Conservation (phyloP, 2,329 filamentous ascomycete species). For the Knoxdaviesia capensis region DNA sequence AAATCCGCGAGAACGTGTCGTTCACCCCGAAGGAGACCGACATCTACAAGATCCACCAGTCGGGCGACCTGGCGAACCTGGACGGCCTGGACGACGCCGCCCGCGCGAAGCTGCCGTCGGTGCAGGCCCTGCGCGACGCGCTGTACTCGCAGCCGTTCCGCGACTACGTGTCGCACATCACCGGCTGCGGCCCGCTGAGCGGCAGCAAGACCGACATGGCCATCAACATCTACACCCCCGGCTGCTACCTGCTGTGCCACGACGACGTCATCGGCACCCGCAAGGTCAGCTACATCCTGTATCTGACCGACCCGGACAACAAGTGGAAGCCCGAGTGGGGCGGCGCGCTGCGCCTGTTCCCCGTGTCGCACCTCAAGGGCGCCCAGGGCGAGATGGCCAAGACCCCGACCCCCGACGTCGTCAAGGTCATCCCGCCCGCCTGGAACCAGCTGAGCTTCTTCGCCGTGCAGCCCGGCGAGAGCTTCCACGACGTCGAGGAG, state of each 20-base stretch:
- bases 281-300: slow-evolving; percentile 90
- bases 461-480: slow-evolving; percentile 92
- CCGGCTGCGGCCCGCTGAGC: slow-evolving; percentile 68
- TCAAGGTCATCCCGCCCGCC: slow-evolving; percentile 71
- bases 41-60: slow-evolving; percentile 99
- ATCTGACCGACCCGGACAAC: slow-evolving; percentile 78
- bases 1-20: slow-evolving; percentile 76
- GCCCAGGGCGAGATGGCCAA: slow-evolving; percentile 56
- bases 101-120: slow-evolving; percentile 65
- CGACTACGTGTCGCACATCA: slow-evolving; percentile 71
- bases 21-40: slow-evolving; percentile 98
- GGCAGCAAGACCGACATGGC: slow-evolving; percentile 97
- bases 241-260: slow-evolving; percentile 87
- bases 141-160: slow-evolving; percentile 83
- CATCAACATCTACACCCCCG: slow-evolving; percentile 94
- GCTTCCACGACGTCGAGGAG: slow-evolving; percentile 97
- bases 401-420: slow-evolving; percentile 59
- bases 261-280: slow-evolving; percentile 98
- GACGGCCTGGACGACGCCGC: slow-evolving; percentile 81
- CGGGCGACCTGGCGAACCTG: slow-evolving; percentile 88
- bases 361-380: slow-evolving; percentile 42
- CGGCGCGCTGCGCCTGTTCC: slow-evolving; percentile 75
- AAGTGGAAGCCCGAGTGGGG: slow-evolving; percentile 88
- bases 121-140: slow-evolving; percentile 83
- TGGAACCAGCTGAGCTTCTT: slow-evolving; percentile 99